A percentile compares a stretch with the other conserved stretches of the same genome.
Conservation (phyloP, 1,284 basidiomycete genomes). For the Cystobasidium pallidum region DNA sequence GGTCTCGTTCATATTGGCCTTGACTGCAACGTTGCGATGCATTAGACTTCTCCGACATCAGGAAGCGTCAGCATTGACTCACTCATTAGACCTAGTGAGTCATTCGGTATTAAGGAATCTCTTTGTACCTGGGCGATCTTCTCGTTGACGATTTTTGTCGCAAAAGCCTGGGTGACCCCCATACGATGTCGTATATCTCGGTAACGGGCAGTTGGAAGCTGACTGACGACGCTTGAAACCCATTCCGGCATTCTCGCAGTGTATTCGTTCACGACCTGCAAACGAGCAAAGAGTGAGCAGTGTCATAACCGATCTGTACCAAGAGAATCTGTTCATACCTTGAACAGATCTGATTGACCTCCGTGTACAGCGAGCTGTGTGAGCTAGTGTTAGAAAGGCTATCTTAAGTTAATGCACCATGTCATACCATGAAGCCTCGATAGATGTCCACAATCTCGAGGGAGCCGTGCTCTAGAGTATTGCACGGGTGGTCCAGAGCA, state of each 20-base stretch:
- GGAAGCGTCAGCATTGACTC: no score
- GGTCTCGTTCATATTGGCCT: conserved; percentile 29
- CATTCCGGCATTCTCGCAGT: conserved; percentile 22
- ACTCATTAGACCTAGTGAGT: conserved; percentile 19
- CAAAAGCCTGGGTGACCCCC: conserved; percentile 12
- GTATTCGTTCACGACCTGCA: conserved; percentile 22
- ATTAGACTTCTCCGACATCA: no score
- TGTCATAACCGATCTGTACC: neutral
- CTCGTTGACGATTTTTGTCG: conserved; percentile 19
- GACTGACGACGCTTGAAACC: neutral
- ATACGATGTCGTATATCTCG: conserved; percentile 16
- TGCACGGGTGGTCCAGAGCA: conserved; percentile 23
- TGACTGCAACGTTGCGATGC: conserved; percentile 18
- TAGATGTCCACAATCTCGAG: conserved; percentile 25
- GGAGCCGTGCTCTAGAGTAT: conserved; percentile 17
- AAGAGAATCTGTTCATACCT: neutral
- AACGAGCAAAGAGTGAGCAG: neutral
- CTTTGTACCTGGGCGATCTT: conserved; percentile 16
- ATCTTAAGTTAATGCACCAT: neutral
- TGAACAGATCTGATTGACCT: conserved; percentile 21
- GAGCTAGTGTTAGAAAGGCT: neutral
- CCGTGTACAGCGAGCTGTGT: conserved; percentile 17
- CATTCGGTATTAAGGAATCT: conserved; percentile 17
- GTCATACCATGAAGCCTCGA: conserved; percentile 18
- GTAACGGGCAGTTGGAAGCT: conserved; percentile 16